Base-by-base conservation (phyloP, 306 rosid species). In the Fragaria nilgerrensis region DNA sequence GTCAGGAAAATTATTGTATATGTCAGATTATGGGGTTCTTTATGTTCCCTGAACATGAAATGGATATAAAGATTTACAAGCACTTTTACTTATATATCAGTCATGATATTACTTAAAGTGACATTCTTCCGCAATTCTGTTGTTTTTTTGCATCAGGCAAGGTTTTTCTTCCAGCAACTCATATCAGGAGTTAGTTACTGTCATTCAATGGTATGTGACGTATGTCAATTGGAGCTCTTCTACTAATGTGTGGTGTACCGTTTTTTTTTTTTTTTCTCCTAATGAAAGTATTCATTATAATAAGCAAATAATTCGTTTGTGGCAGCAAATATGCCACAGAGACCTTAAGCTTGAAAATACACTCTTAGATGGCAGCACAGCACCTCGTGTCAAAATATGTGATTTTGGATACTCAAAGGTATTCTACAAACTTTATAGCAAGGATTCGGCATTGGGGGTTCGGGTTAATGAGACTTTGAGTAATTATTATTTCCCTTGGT, bases 361-460 rank as follows among this genome's bases (percentile, higher is more conserved):
- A 22, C 92, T 90, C 70, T 77, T 93, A 81, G 94, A 93, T 49
- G 97, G 92, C 75, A 90, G 94, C 80, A 62, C 90, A 12, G 93
- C 96, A 2, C 97, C 97, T 0, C 89, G 85, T 5, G 88, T 93
- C 59, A 89, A 89, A 78, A 90, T 93, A 77, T 93, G 97, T 17
- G 97, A 93, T 84, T 93, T 93, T 9, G 96, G 97, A 48, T 90
- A 90, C 85, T 93, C 97, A 68, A 93, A 93, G 96, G 97, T 92
- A 86, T 19, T 78, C 27, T 68, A 72, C 68, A 78, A 61, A 59
- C 10, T 70, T 43, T 68, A 17, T 59, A 29, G 9, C 52, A 11
- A 13, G 13, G 70, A 66, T 67, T 41, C 70, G 59, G 39, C 23
- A 63, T 73, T 41, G 47, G 9, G 17, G 50, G 45, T 76, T 63